Base-by-base conservation (phyloP, 23 red algal species). In the Cyanidium caldarium region DNA sequence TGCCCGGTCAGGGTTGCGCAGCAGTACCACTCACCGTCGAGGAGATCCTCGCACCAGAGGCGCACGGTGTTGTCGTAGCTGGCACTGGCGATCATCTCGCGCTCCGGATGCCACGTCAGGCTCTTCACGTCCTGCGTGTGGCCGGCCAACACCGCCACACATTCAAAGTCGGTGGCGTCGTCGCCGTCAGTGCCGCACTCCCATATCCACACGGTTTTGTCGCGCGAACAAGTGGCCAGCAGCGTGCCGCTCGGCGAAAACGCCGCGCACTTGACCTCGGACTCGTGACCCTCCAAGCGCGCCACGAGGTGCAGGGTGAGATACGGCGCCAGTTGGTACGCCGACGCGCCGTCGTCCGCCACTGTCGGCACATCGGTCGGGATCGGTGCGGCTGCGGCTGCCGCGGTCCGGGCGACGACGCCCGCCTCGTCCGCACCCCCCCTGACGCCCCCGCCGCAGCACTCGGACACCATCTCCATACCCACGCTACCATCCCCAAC, bases 141-240 rank as follows among this genome's bases (percentile, higher is more conserved):
- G 33, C 80, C 84, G 67, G 72, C 80, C 42, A 98, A 67, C 26
- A 98, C 80, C 69, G 84, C 86, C 13, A 88, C 69, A 41, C 83
- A 98, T 17, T 88, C 81, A 57, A 81, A 88, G 51, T 61, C 51
- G 7, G 31, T 16, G 51, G 19, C 51, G 38, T 69, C 72, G 33
- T 86, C 77, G 35, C 73, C 81, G 56, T 85, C 84, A 40, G 82
- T 40, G 40, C 84, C 92, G 10, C 74, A 67, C 74, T 98, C 84
- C 92, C 92, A 98, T 21, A 98, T 44, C 84, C 85, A 98, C 3
- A 98, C 65, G 58, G 81, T 82, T 69, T 80, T 75, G 70, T 98
- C 92, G 2, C 92, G 58, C 35, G 78, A 79, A 43, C 79, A 84
- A 3, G 67, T 88, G 15, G 92, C 92, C 29, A 98, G 75, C 2